These are phyloP conservation scores for Eutrema salsugineum DNA, from an alignment of 441 rosid species.

Conservation along the genomic window DNA sequence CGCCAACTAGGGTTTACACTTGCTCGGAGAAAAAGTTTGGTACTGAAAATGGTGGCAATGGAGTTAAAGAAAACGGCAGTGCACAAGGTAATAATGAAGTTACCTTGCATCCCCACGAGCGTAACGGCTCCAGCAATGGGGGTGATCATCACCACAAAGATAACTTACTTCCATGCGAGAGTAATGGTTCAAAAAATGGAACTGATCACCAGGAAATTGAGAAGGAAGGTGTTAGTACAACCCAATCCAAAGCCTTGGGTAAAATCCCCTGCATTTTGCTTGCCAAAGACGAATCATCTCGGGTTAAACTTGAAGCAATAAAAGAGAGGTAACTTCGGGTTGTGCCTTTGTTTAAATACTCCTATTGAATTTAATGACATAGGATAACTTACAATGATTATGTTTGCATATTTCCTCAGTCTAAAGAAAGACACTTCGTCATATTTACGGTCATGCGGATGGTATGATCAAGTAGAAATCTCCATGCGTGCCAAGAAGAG, in stretches of 20 bases:
- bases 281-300: slow-evolving; percentile 58
- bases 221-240: slow-evolving; percentile 30
- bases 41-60: slow-evolving; percentile 33
- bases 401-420: slow-evolving; percentile 39
- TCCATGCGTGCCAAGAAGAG: slow-evolving; percentile 71
- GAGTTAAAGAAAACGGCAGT: slow-evolving; percentile 28
- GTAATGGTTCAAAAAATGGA: slow-evolving; percentile 33
- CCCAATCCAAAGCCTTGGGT: slow-evolving; percentile 30
- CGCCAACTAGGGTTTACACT: slow-evolving; percentile 30
- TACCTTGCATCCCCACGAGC: slow-evolving; percentile 1
- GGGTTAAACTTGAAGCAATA: slow-evolving; percentile 52
- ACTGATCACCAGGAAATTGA: slow-evolving; percentile 32
- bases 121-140: slow-evolving; percentile 21
- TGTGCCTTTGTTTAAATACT: slow-evolving; percentile 10
- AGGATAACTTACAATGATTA: neutral
- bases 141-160: slow-evolving; percentile 30
- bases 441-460: slow-evolving; percentile 63
- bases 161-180: slow-evolving; percentile 31
- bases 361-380: neutral
- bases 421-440: slow-evolving; percentile 55
- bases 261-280: slow-evolving; percentile 53
- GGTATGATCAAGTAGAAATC: slow-evolving; percentile 53
- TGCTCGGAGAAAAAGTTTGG: slow-evolving; percentile 35
- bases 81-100: slow-evolving; percentile 18
- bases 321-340: slow-evolving; percentile 61